A percentile compares a stretch with the other conserved stretches of the same genome.
These are phyloP conservation scores for Sanghuangporus weigelae DNA, from an alignment of 1,284 basidiomycete species.

Conservation along the genomic window DNA sequence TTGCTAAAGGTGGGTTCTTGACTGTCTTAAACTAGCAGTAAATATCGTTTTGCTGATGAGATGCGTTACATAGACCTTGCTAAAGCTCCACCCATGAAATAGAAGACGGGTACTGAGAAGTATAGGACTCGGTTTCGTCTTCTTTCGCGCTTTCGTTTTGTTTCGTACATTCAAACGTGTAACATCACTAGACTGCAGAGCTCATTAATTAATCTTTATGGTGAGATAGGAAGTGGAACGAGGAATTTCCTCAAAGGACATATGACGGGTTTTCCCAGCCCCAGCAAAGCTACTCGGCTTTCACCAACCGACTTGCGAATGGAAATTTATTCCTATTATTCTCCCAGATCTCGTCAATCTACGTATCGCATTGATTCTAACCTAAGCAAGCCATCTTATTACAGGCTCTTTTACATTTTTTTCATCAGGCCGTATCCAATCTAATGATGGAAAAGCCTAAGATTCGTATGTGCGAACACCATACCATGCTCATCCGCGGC, in stretches of 20 bases:
- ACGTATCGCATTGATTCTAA: too few species aligned
- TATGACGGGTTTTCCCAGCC: too few species aligned
- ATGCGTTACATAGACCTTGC: constrained; percentile 9
- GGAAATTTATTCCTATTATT: too few species aligned
- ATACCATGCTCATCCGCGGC: constrained; percentile 89
- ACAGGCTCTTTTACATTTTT: background rate
- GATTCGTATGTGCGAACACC: constrained; percentile 81
- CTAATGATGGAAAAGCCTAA: constrained; percentile 81
- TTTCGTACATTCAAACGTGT: background rate
- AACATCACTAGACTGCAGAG: constrained; percentile 5
- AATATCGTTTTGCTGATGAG: background rate
- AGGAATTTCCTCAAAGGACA: too few species aligned
- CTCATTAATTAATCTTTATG: background rate
- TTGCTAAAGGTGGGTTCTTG: constrained; percentile 61
- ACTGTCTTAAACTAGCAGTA: background rate
- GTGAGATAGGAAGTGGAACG: background rate
- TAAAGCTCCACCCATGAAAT: constrained; percentile 17
- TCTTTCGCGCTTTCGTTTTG: background rate
- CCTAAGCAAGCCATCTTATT: too few species aligned
- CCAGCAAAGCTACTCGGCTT: too few species aligned
- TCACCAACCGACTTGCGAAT: too few species aligned
- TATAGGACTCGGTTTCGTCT: background rate
- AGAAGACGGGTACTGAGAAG: background rate
- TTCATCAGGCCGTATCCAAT: background rate
- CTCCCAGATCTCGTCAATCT: too few species aligned